Conservation (phyloP, 768 basidiomycete species). For the Kwoniella sp. region DNA sequence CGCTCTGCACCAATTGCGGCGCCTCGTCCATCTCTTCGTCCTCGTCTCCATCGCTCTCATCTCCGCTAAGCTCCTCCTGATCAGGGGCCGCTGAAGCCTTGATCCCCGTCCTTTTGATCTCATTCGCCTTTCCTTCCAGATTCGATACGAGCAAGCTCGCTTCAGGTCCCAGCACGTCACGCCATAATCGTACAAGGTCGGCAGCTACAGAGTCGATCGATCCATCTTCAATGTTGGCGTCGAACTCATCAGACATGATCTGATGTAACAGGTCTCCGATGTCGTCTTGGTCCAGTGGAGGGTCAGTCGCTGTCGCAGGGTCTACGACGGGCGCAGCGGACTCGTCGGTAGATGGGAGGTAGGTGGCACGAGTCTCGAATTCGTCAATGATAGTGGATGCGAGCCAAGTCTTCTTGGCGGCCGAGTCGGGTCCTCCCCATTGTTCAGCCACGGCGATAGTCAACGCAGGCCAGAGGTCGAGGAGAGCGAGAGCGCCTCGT, state of each 20-base stretch:
- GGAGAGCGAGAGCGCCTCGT: conserved; percentile 77
- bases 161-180: conserved; percentile 42
- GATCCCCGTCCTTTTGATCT: conserved; percentile 31
- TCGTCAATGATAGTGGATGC: conserved; percentile 61
- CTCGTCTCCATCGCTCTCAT: conserved; percentile 36
- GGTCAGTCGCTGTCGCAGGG: conserved; percentile 43
- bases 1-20: conserved; percentile 63
- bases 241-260: conserved; percentile 85
- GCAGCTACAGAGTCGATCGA: conserved; percentile 72
- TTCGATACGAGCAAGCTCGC: conserved; percentile 61
- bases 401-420: conserved; percentile 78
- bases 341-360: conserved; percentile 31
- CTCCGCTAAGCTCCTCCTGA: conserved; percentile 34
- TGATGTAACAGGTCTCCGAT: conserved; percentile 80
- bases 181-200: conserved; percentile 59
- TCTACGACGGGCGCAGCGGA: conserved; percentile 18
- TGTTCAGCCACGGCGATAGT: conserved; percentile 78
- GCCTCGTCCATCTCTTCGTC: conserved; percentile 49
- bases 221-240: conserved; percentile 78
- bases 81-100: conserved; percentile 32
- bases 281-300: conserved; percentile 67
- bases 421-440: conserved; percentile 79
- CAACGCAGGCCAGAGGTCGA: conserved; percentile 81
- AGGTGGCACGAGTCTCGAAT: conserved; percentile 69
- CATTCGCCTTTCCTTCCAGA: conserved; percentile 62